phyloP scores from a whole-genome alignment of 1,284 basidiomycete genomes.

The Trichosporon sp. region DNA sequence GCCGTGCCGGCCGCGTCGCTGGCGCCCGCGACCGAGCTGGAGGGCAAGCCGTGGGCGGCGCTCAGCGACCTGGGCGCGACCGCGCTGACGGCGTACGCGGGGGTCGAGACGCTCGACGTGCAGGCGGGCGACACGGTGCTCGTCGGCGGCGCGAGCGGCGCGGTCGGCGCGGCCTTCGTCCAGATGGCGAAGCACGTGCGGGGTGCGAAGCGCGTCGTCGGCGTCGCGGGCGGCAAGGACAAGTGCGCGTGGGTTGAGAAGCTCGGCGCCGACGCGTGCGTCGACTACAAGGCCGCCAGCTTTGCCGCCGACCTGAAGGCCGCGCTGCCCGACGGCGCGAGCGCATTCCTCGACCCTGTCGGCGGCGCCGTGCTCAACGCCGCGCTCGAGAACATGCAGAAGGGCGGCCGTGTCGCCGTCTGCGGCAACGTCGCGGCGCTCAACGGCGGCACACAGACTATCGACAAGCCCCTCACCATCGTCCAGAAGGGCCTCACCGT shows the following conservation, averaged over 20 bases:
- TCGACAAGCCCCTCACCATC: constrained; percentile 27
- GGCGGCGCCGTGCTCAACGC: constrained; percentile 50
- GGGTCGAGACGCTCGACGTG: constrained; percentile 41
- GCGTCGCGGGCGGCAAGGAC: constrained; percentile 53
- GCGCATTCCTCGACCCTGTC: constrained; percentile 49
- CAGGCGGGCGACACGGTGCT: constrained; percentile 44
- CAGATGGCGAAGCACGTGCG: constrained; percentile 48
- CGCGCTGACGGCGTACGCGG: constrained; percentile 39
- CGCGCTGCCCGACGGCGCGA: constrained; percentile 25
- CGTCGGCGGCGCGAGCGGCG: constrained; percentile 48
- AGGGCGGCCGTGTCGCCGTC: constrained; percentile 45
- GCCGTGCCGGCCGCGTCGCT: constrained; percentile 21
- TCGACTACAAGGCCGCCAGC: constrained; percentile 52
- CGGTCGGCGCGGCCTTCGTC: constrained; percentile 35
- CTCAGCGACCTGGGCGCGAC: constrained; percentile 27
- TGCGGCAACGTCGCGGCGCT: constrained; percentile 38
- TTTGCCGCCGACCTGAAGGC: constrained; percentile 10
- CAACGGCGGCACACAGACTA: constrained; percentile 10
- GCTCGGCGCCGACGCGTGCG: constrained; percentile 52
- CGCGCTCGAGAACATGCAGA: constrained; percentile 43
- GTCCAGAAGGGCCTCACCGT: constrained; percentile 45
- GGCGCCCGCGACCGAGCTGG: neutral
- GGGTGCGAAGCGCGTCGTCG: constrained; percentile 51
- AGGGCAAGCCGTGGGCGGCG: neutral
- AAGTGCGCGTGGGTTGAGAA: constrained; percentile 52